Evolutionary conservation across 345 rosid genomes (phyloP).

Genomic region (Eucalyptus grandis): DNA sequence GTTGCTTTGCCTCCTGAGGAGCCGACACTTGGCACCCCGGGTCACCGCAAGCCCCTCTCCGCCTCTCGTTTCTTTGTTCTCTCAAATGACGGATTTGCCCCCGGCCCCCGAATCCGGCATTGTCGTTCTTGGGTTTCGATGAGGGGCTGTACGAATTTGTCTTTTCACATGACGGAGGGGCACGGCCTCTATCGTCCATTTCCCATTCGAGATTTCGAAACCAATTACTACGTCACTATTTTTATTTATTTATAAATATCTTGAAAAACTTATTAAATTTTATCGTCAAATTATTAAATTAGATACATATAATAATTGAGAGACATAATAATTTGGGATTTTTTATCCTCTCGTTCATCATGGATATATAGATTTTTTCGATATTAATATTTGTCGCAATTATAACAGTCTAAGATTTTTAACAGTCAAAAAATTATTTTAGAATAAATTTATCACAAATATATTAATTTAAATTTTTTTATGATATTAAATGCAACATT

Average conservation of each 20-base stretch:
- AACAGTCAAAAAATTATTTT: rapidly evolving
- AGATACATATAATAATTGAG: no score
- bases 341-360: no score
- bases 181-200: not conserved
- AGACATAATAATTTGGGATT: no score
- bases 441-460: rapidly evolving
- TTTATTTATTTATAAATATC: not conserved
- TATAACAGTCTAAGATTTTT: no score
- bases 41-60: conserved; percentile 3
- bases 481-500: no score
- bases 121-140: not conserved
- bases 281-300: no score
- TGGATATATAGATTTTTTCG: rapidly evolving
- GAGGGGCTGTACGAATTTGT: not conserved
- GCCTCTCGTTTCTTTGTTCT: not conserved
- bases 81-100: not conserved
- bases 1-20: not conserved
- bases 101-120: not conserved
- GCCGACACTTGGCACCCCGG: conserved; percentile 23
- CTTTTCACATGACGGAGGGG: not conserved
- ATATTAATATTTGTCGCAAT: no score
- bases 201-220: not conserved
- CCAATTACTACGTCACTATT: not conserved
- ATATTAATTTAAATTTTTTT: rapidly evolving
- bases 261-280: not conserved